A percentile compares a stretch with the other conserved stretches of the same genome.
Evolutionary conservation across 345 rosid species (phyloP).

Genomic region (Stellera chamaejasme): DNA sequence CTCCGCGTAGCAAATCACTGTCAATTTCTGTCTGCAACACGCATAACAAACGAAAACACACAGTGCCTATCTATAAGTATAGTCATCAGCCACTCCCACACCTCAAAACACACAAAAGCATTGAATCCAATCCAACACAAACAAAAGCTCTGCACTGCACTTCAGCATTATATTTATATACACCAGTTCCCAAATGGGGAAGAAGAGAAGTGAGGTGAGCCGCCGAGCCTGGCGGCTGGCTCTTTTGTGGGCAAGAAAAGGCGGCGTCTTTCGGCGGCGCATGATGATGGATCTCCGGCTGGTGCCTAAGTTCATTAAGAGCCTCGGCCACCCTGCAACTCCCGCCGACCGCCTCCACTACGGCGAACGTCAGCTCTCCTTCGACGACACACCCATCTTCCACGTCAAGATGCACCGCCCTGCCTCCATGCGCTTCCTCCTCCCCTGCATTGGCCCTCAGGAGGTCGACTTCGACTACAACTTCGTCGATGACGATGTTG

Average conservation of each 20-base stretch:
- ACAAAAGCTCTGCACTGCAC: background rate
- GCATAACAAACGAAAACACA: background rate
- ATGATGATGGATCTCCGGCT: constrained; percentile 40
- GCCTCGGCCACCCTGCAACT: constrained; percentile 20
- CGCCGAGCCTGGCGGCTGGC: constrained; percentile 52
- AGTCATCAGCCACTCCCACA: background rate
- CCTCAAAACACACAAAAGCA: background rate
- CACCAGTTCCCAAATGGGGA: constrained; percentile 17
- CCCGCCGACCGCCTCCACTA: constrained; percentile 21
- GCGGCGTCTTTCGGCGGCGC: constrained; percentile 49
- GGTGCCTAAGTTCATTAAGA: constrained; percentile 46
- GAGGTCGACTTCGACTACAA: constrained; percentile 50
- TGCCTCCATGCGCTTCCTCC: constrained; percentile 45
- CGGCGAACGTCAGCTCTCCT: constrained; percentile 71
- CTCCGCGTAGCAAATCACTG: constrained; percentile 10
- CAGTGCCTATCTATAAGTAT: constrained; percentile 4
- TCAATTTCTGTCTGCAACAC: background rate
- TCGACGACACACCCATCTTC: constrained; percentile 73
- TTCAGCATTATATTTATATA: background rate
- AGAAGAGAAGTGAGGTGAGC: constrained; percentile 19
- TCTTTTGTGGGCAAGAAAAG: constrained; percentile 68
- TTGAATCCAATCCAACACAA: too few species aligned
- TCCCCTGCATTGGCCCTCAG: constrained; percentile 63
- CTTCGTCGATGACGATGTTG: constrained; percentile 23
- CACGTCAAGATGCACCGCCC: constrained; percentile 62